Conservation (phyloP, 192 early-diverging fungal species). For the Coemansia sp. region DNA sequence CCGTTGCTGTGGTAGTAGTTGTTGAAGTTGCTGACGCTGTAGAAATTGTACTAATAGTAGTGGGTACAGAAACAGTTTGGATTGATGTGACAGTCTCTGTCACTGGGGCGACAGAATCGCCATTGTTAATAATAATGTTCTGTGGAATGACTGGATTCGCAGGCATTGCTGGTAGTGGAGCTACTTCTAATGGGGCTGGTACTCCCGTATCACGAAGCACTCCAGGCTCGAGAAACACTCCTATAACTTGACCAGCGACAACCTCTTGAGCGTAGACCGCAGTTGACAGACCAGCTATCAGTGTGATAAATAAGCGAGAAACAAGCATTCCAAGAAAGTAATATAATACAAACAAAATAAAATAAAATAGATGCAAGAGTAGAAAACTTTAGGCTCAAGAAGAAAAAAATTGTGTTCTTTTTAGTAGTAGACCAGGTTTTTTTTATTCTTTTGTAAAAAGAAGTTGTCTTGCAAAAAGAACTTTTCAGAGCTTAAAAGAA, state of each 20-base stretch:
- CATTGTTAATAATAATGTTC: not conserved
- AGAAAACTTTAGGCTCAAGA: not conserved
- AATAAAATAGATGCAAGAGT: not conserved
- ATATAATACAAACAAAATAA: not conserved
- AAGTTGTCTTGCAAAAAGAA: not conserved
- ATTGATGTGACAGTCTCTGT: not conserved
- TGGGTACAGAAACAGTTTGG: not conserved
- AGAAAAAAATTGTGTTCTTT: too few relatives aligned
- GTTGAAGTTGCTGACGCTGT: not conserved
- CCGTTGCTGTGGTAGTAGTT: not conserved
- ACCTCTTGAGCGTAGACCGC: not conserved
- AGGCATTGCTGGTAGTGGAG: not conserved
- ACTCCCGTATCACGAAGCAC: too few relatives aligned
- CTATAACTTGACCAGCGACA: too few relatives aligned
- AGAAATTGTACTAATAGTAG: not conserved
- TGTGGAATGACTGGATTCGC: too few relatives aligned
- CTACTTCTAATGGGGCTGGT: too few relatives aligned
- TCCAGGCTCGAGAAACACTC: too few relatives aligned
- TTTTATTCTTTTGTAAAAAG: not conserved
- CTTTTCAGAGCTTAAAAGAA: not conserved
- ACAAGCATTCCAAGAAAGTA: not conserved
- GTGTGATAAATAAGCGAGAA: not conserved
- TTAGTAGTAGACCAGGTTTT: too few relatives aligned
- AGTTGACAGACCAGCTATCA: constrained; percentile 35
- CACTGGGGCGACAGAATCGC: not conserved